Evolutionary conservation across 257 asterid genomes (phyloP), one percentile per base, ranked within the genome.

Genomic region (Schizonepeta tenuifolia): DNA sequence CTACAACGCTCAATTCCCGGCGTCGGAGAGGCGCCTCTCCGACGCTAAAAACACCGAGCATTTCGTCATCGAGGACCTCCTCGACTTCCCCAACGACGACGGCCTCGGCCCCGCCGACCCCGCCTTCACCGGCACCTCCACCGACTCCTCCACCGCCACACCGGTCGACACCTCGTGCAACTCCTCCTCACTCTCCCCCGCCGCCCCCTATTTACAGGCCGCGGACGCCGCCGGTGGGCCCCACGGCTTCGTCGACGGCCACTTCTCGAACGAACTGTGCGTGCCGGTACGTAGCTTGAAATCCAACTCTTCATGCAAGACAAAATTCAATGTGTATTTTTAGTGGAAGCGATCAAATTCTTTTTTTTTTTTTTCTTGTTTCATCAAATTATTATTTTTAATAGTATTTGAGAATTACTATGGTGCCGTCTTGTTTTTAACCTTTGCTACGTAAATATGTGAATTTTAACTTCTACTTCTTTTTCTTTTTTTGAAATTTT

Each of bases 11-110:
- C 89, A 79, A 75, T 80, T 79, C 80, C 22, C 85, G 33, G 0
- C 33, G 11, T 20, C 76, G 0, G 89, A 83, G 2, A 81, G 80
- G 26, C 77, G 77, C 14, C 74, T 74, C 6, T 67, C 89, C 31
- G 90, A 91, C 57, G 53, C 75, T 0, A 85, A 86, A 73, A 67
- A 67, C 18, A 75, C 61, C 17, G 97, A 87, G 76, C 82, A 90
- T 73, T 93, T 93, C 74, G 9, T 80, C 79, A 70, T 93, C 36
- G 98, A 93, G 1, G 98, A 93, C 83, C 97, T 92, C 75, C 77
- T 93, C 1, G 84, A 90, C 84, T 83, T 79, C 79, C 95, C 98
- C 6, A 87, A 81, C 58, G 95, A 90, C 11, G 98, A 86, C 1
- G 78, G 53, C 50, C 64, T 79, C 79, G 82, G 46, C 59, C n/a